Base-by-base conservation (phyloP, 306 rosid species). In the Arachis stenosperma region DNA sequence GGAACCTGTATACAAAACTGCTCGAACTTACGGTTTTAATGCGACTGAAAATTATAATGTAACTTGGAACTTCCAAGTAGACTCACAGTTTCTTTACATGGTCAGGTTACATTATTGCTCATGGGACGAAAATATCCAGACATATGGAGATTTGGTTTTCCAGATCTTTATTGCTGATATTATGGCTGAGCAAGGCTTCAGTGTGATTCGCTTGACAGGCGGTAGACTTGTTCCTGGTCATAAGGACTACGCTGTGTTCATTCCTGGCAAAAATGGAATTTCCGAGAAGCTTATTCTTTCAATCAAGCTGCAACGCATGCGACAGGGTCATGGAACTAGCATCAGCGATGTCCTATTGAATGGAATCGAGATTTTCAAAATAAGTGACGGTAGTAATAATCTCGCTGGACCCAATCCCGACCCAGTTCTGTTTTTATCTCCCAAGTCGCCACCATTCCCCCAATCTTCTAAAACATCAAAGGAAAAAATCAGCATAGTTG, bases 331-430 rank as follows among this genome's bases (percentile, higher is more conserved):
- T 4, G 2, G 0, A 0, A 7, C 12, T 3, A 48, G 0, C 0
- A 0, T 14, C 33, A 27, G 5, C 2, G 75, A 76, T 42, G 71
- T 73, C 5, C 0, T 33, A 3, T 51, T 81, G 54, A 81, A 75
- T n/a, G 84, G 84, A 9, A 39, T 81, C 0, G 84, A 81, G 40
- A 53, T 81, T 56, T 81, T 81, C 42, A 81, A 81, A 46, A 22
- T 81, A 30, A 81, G 68, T 6, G 75, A 71, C 7, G 3, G 1
- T 0, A 53, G 7, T 5, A 9, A 44, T 1, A 79, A 62, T 47
- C 83, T 74, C 14, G 83, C 76, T 0, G 83, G 76, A 6, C 10
- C 65, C 3, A 79, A 74, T 36, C 79, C 76, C 0, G 60, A 60
- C 10, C 63, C 48, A 0, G 22, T 10, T 0, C 33, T 33, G 8